Percentiles rank a stretch among this genome's conserved stretches.
Evolutionary conservation across 495 filamentous ascomycete genomes (phyloP).

Genomic region (Beverwykella pulmonaria): DNA sequence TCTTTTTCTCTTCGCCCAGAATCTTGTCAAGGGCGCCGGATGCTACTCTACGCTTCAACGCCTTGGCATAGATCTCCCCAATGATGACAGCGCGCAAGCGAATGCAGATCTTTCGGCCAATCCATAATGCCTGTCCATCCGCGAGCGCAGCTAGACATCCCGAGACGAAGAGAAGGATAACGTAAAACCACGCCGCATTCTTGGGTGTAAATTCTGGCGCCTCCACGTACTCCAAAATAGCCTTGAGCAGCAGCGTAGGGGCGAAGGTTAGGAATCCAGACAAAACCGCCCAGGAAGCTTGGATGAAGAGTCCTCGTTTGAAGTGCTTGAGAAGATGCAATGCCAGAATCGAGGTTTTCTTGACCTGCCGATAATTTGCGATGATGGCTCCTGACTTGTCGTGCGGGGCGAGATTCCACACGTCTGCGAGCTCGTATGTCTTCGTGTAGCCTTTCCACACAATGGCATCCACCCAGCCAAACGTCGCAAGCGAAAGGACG

Average conservation of each 20-base stretch:
- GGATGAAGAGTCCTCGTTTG: constrained; percentile 70
- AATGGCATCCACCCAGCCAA: constrained; percentile 86
- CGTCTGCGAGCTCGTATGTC: constrained; percentile 75
- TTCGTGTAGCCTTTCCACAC: constrained; percentile 90
- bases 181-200: constrained; percentile 95
- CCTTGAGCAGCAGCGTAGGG: constrained; percentile 86
- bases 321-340: constrained; percentile 86
- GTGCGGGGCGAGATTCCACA: constrained; percentile 88
- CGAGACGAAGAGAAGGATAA: constrained; percentile 82
- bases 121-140: constrained; percentile 87
- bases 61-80: constrained; percentile 97
- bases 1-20: constrained; percentile 58
- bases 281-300: constrained; percentile 77
- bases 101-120: constrained; percentile 92
- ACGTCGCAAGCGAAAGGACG: constrained; percentile 83
- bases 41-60: constrained; percentile 86
- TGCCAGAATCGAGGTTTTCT: constrained; percentile 79
- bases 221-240: constrained; percentile 91
- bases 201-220: constrained; percentile 73
- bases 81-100: constrained; percentile 91
- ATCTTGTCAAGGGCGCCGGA: constrained; percentile 66
- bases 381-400: constrained; percentile 84
- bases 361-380: constrained; percentile 77
- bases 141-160: constrained; percentile 75
- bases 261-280: constrained; percentile 82